Evolutionary conservation across 2,329 filamentous ascomycete genomes (phyloP).

Genomic region (Penicillium paneum): DNA sequence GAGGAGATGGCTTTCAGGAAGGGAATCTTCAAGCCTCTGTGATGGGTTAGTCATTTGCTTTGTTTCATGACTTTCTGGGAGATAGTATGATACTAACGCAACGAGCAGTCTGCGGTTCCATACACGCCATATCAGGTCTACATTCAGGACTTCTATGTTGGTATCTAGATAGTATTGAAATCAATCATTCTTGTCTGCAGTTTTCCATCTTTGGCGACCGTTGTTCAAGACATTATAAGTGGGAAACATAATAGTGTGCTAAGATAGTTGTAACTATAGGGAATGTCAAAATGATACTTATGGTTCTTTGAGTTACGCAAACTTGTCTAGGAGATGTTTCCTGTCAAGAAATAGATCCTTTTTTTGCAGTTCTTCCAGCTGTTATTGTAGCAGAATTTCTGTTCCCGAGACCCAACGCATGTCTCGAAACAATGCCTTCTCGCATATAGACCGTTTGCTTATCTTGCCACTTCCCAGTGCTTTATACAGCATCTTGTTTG

Average conservation of each 20-base stretch:
- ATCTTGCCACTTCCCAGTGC: too few species aligned
- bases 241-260: background rate
- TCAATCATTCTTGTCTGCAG: background rate
- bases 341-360: background rate
- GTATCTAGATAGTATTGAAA: background rate
- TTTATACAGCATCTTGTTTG: background rate
- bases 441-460: too few species aligned
- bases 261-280: background rate
- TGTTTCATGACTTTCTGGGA: background rate
- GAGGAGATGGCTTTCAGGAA: conserved; percentile 15
- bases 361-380: background rate
- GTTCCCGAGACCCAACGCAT: background rate
- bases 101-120: background rate
- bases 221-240: background rate
- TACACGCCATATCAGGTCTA: background rate
- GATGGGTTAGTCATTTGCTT: background rate
- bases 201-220: background rate
- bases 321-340: background rate
- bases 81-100: background rate
- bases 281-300: background rate
- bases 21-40: conserved; percentile 13
- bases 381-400: background rate
- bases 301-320: background rate
- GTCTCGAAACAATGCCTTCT: background rate
- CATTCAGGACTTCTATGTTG: background rate